Conservation (phyloP, 805 yeast species). For the Jamesozyma piceae region DNA sequence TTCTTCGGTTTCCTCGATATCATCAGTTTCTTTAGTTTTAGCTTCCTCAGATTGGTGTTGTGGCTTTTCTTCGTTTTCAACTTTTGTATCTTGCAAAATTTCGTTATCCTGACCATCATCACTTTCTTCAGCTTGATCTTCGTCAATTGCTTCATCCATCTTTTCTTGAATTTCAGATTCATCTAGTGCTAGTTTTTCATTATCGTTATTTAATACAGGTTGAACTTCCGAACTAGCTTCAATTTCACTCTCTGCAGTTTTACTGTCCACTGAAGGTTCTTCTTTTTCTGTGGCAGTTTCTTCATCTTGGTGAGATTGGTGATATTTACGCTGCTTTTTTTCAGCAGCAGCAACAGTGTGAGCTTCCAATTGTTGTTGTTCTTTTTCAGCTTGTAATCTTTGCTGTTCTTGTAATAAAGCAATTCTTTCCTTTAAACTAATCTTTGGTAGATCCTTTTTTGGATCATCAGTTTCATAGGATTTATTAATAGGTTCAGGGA, state of each 20-base stretch:
- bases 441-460: constrained; percentile 54
- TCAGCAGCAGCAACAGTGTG: not conserved
- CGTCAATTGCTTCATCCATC: not conserved
- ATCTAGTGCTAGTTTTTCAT: not conserved
- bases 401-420: constrained; percentile 75
- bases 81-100: not conserved
- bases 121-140: not conserved
- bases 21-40: constrained; percentile 18
- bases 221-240: not conserved
- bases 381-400: constrained; percentile 67
- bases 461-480: constrained; percentile 10
- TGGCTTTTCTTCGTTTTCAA: not conserved
- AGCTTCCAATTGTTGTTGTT: constrained; percentile 41
- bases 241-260: not conserved
- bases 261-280: not conserved
- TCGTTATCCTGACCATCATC: not conserved
- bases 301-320: not conserved
- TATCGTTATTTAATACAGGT: not conserved
- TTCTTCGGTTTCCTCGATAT: constrained; percentile 29
- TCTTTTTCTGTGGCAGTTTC: not conserved
- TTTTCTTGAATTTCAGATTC: not conserved
- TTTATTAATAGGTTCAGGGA: constrained; percentile 7
- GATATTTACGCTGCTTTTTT: not conserved
- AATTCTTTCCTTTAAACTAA: constrained; percentile 81
- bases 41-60: constrained; percentile 15